Base-by-base conservation (phyloP, 768 basidiomycete genomes). In the Pleurotus djamor region DNA sequence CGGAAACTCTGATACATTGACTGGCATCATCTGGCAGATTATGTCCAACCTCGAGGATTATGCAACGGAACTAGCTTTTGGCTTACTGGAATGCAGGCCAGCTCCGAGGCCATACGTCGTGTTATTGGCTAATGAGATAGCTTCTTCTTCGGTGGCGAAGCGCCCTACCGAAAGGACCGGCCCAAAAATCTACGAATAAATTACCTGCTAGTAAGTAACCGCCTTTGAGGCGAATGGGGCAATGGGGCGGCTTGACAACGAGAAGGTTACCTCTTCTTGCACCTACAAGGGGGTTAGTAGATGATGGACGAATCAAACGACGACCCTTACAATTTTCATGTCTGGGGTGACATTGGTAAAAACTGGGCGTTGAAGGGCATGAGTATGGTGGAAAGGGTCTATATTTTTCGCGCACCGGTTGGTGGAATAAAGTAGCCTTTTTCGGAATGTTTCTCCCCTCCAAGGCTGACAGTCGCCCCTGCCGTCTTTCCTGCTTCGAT, bases 391-490 rank as follows among this genome's bases (percentile, higher is more conserved):
- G 21, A 28, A 28, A 28, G 21, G 21, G 21, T 28, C 21, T 28
- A 28, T 28, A 28, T 28, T 28, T 28, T 28, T 28, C 21, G 21
- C 89, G 71, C 65, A 92, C 92, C 86, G 0, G 96, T 97, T 34
- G 96, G 93, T 68, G 95, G 87, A 45, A 97, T 86, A 71, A 82
- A 98, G 72, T 80, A 98, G 5, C 96, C 96, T 68, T 91, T 91
- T 1, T 83, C 83, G 0, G 78, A 59, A 65, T 89, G 80, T 75
- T 90, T 90, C 66, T 82, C 78, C 14, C 96, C 96, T n/a, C 96
- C 96, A 2, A 92, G 74, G 34, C 83, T 72, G 32, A 86, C 73
- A 62, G 81, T 89, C 2, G 96, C 96, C 13, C 96, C 96, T 70
- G 92, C 87, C 59, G 81, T 67, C 72, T 90, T 91, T 16, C 94